Evolutionary conservation across 768 basidiomycete genomes (phyloP).

Genomic region (Auricularia sp.): DNA sequence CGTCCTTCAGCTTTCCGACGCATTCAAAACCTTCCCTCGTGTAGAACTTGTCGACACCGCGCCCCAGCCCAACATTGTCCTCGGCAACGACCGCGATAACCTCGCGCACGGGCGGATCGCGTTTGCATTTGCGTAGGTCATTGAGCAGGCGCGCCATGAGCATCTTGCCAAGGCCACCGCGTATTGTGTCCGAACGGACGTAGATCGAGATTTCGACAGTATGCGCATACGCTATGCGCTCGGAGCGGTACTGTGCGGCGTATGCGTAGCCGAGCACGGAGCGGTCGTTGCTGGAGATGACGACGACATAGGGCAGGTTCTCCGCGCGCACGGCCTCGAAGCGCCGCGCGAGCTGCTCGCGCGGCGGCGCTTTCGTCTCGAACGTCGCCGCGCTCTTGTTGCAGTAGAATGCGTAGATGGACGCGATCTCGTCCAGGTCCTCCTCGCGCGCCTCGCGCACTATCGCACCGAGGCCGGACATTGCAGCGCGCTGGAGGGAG

Average conservation of each 20-base stretch:
- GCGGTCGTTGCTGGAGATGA: not conserved
- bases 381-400: not conserved
- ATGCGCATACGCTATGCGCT: conserved; percentile 1
- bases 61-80: not conserved
- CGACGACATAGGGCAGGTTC: not conserved
- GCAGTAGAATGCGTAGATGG: not conserved
- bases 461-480: not conserved
- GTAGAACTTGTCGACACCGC: not conserved
- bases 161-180: not conserved
- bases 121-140: not conserved
- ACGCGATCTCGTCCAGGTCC: not conserved
- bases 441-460: not conserved
- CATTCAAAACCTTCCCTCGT: not conserved
- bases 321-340: not conserved
- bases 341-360: not conserved
- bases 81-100: not conserved
- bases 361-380: not conserved
- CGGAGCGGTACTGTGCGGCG: not conserved
- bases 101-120: not conserved
- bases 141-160: not conserved
- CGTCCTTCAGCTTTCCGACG: not conserved
- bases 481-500: not conserved
- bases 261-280: not conserved
- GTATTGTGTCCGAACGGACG: not conserved
- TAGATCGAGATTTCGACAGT: not conserved